phyloP scores from a whole-genome alignment of 495 filamentous ascomycete species.

The Tuber calosporum region DNA sequence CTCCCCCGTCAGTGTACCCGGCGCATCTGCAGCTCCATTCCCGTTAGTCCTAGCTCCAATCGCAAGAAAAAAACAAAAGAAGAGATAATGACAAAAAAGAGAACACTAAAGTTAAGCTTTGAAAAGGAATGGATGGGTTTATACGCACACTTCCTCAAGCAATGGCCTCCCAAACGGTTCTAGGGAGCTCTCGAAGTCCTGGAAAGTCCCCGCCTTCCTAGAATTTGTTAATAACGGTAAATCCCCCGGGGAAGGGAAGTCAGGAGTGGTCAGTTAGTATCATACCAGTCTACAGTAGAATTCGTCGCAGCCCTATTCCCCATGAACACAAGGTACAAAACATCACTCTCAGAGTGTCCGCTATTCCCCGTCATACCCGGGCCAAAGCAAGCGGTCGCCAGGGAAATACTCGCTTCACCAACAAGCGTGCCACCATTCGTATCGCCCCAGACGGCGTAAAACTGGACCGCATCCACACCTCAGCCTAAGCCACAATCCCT shows the following conservation, averaged over 20 bases:
- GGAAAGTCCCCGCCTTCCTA: slow-evolving; percentile 14
- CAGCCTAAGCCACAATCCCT: neutral
- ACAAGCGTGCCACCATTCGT: slow-evolving; percentile 52
- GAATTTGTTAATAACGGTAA: slow-evolving; percentile 8
- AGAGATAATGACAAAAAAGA: neutral
- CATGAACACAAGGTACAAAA: slow-evolving; percentile 54
- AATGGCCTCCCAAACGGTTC: slow-evolving; percentile 13
- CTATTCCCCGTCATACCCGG: slow-evolving; percentile 47
- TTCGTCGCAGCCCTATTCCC: slow-evolving; percentile 49
- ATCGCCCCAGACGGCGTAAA: slow-evolving; percentile 65
- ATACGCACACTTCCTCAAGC: slow-evolving; percentile 8
- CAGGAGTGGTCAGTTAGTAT: slow-evolving; percentile 40
- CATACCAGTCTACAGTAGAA: slow-evolving; percentile 51
- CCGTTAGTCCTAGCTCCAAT: neutral
- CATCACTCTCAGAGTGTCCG: slow-evolving; percentile 50
- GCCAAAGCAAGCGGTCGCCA: slow-evolving; percentile 55
- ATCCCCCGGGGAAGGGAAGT: neutral
- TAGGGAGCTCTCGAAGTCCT: slow-evolving; percentile 20
- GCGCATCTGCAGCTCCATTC: neutral
- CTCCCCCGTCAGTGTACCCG: neutral
- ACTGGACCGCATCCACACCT: slow-evolving; percentile 33
- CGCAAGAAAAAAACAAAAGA: neutral
- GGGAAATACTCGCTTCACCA: slow-evolving; percentile 53
- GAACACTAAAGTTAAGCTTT: neutral
- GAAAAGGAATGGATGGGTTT: neutral